phyloP scores from a whole-genome alignment of 768 basidiomycete genomes.

The Mycena capillaripes region DNA sequence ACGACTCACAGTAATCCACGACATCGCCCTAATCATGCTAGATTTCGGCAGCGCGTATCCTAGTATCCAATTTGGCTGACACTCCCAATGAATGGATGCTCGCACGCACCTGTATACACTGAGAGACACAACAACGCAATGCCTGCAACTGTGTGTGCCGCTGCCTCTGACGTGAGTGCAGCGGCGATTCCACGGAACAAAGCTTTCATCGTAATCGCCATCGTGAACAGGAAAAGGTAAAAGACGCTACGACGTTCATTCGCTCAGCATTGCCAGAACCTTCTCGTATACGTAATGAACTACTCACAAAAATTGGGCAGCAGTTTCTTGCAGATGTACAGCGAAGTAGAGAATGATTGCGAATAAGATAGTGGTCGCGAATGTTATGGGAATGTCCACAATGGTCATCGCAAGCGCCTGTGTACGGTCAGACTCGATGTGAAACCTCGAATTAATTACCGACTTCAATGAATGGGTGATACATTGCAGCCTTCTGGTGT shows the following conservation, averaged over 20 bases:
- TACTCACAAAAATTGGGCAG: slow-evolving; percentile 68
- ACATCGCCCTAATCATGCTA: slow-evolving; percentile 65
- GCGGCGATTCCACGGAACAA: slow-evolving; percentile 73
- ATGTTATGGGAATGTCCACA: slow-evolving; percentile 59
- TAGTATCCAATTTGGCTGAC: too few species aligned
- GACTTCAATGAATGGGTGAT: slow-evolving; percentile 63
- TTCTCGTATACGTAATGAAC: too few species aligned
- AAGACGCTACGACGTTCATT: slow-evolving; percentile 56
- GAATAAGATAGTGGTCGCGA: slow-evolving; percentile 46
- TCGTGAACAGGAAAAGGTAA: slow-evolving; percentile 60
- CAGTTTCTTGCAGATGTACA: slow-evolving; percentile 59
- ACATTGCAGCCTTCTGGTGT: slow-evolving; percentile 61
- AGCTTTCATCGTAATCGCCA: slow-evolving; percentile 70
- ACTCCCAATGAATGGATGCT: too few species aligned
- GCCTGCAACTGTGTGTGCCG: slow-evolving; percentile 58
- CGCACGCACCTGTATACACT: slow-evolving; percentile 68
- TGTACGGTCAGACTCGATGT: too few species aligned
- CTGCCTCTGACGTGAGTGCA: slow-evolving; percentile 58
- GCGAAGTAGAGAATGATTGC: slow-evolving; percentile 62
- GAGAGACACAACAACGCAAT: slow-evolving; percentile 61
- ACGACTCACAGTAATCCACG: slow-evolving; percentile 70
- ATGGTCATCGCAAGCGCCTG: slow-evolving; percentile 61
- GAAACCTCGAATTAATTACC: too few species aligned
- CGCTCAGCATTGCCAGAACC: too few species aligned
- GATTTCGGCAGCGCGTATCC: slow-evolving; percentile 65